Base-by-base conservation (phyloP, 2,329 filamentous ascomycete species). In the Epichloe elymi region DNA sequence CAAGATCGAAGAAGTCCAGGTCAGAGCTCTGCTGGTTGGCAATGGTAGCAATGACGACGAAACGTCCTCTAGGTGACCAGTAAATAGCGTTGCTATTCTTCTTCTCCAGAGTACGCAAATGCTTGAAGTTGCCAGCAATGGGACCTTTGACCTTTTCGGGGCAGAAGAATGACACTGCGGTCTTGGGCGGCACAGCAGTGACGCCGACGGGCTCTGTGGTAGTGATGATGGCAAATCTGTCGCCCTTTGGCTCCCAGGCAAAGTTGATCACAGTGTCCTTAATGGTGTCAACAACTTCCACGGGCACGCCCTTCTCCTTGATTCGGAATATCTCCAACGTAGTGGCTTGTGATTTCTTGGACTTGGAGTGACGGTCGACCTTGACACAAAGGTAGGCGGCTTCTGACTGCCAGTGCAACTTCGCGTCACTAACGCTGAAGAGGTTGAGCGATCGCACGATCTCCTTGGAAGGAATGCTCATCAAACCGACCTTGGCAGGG, bases 181-280 rank as follows among this genome's bases (percentile, higher is more conserved):
- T 97, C 78, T 98, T 98, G 56, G 93, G 90, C 5, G 86, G 80
- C 7, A 95, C 89, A 12, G 87, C 89, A 11, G 86, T 83, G 42
- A 83, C 81, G 39, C 82, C 81, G 40, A 83, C 75, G 3, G 86
- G 82, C 71, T 98, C 93, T 11, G 88, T 86, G 17, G 88, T 93
- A 37, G 90, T 96, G 72, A 98, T 98, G 64, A 96, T 84, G 58
- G 96, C 89, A 67, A 98, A 98, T 39, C 93, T 85, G 68, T 95
- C 90, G 55, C 93, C 93, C 74, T 96, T 96, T 56, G 93, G 93
- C 66, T 98, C 93, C 93, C 93, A 98, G 10, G 93, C 89, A 65
- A 98, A 98, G 76, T 98, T 98, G 73, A 98, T 95, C 60, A 98
- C 93, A 1, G 90, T 95, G 64, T 97, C 93, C 73, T 97, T 97